Base-by-base conservation (phyloP, 176 grass and related monocot species). In the Musa acuminata region DNA sequence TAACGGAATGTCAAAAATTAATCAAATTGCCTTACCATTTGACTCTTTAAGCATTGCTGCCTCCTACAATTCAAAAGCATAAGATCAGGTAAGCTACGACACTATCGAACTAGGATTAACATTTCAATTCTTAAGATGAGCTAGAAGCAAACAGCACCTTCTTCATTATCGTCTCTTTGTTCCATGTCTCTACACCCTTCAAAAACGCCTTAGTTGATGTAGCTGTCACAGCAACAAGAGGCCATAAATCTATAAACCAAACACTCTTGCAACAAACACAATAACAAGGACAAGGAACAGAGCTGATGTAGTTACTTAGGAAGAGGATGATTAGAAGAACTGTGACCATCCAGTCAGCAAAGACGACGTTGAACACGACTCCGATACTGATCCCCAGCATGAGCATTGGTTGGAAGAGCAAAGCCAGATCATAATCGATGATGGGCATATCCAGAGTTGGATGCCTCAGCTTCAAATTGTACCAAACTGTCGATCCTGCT, bases 371-470 rank as follows among this genome's bases (percentile, higher is more conserved):
- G 54, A 96, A 96, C 58, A 80, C 77, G 64, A 92, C 92, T 23
- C 92, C 89, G 17, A 96, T 89, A 78, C 92, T 96, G 82, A 96
- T 89, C 24, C 89, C 92, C 52, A 96, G 84, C 92, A 92, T 96
- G 51, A 96, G 84, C 89, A 96, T 96, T 73, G 89, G 87, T 62
- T 92, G 92, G 52, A 96, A 83, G 17, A 96, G 87, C 49, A 96
- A 72, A 4, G 92, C 87, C 17, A 96, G 86, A 75, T 96, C 89
- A 57, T 92, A 96, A 29, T 96, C 92, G 7, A 96, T 96, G 80
- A 96, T 74, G 1, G 89, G 92, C 82, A 86, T 85, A 69, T 96
- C 86, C 64, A 96, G 75, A 55, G 86, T 89, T 0, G 92, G 89
- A 84, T 92, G 92, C 52, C 90, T 87, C 25, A 96, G 72, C 83